Base-by-base conservation (phyloP, 2,329 filamentous ascomycete genomes). In the Tolypocladium cylindrosporum region DNA sequence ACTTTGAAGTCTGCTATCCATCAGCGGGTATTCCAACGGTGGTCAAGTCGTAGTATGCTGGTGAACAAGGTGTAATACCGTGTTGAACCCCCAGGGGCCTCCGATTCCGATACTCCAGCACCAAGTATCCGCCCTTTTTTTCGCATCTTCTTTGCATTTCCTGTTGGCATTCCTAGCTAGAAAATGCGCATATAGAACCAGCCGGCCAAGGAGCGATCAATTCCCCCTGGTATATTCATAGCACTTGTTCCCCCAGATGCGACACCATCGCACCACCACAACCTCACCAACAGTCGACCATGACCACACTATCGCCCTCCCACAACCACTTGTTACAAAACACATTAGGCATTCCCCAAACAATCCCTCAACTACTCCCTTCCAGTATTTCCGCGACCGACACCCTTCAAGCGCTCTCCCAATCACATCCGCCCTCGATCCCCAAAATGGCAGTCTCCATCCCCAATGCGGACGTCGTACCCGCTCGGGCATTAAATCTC, bases 371-470 rank as follows among this genome's bases (percentile, higher is more conserved):
- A 11, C 11, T 10, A n/a, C 14, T 21, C 19, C 48, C 7, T 13
- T 36, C 19, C 27, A 36, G 31, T 4, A 8, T 36, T 27, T 19
- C 27, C 45, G 3, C 27, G 19, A 41, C 40, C 39, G 19, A 41
- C 24, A 19, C 34, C 42, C 14, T 6, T 41, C 19, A 21, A 16
- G 11, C 36, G 19, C 24, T 19, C 24, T 27, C 11, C 55, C 54
- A 40, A 42, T 57, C 45, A 42, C 53, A 37, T 39, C 42, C 39
- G 9, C 4, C 55, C 54, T 55, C 54, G 19, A n/a, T 24, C 31
- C 61, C 58, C 37, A 61, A 62, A 61, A 55, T 21, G 61, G 61
- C 58, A 61, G 55, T 42, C 55, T 55, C 58, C 58, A 45, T 58
- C 53, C 59, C 60, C 41, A 41, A 60, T 62, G 27, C 37, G 55